Evolutionary conservation across 2,329 filamentous ascomycete genomes (phyloP), one percentile per base, ranked within the genome.

Genomic region (Ceratocystis diversiconidia): DNA sequence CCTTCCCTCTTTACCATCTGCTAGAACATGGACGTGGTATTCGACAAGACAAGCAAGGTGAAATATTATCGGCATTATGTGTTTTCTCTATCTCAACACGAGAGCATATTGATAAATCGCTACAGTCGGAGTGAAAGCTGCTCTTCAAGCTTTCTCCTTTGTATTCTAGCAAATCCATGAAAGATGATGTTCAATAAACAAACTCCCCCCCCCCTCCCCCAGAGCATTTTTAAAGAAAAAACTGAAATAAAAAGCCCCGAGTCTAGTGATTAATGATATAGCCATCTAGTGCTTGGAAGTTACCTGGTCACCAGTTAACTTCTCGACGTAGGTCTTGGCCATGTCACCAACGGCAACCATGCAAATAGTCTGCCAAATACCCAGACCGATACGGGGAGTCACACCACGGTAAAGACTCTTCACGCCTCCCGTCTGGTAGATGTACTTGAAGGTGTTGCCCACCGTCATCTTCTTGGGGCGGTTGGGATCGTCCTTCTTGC

Each of bases 291-390:
- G 84, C 81, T 87, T 87, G 72, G 83, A 83, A 69, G 84, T 84
- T 72, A 85, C 82, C 72, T 74, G 71, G 30, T 87, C 84, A 68
- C 84, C 84, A 61, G 84, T 87, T 73, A 86, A 68, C 74, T 83
- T 83, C 75, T 87, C 84, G 69, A 87, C 82, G 70, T 86, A 86
- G 65, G 78, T 78, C 78, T 87, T 87, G 68, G 84, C 84, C 91
- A 95, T 92, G 79, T 97, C 94, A 79, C 94, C 94, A 77, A 97
- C 82, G 73, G 92, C 94, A 78, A 99, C 94, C 94, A 99, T 99
- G 83, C 94, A 99, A 74, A 99, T 88, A 69, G 94, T 99, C 83
- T 99, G 94, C 94, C 94, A 99, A 79, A 99, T 85, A 74, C 94
- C 88, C 70, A 99, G 86, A 71, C 92, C 92, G 75, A 99, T 92